Conservation (phyloP, 495 filamentous ascomycete genomes). For the Lophium mytilinum region DNA sequence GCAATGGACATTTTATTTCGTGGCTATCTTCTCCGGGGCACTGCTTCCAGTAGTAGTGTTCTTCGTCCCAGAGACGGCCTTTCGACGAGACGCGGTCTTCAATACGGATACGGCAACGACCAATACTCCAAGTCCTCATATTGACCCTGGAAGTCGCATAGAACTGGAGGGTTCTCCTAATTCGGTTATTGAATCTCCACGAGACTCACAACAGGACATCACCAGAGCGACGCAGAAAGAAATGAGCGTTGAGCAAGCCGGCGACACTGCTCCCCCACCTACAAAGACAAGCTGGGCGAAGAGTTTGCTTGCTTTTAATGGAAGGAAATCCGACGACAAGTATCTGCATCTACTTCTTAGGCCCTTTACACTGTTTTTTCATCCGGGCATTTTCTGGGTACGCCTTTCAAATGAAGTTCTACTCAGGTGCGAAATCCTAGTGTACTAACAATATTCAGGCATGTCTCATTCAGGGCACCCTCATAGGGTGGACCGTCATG, state of each 20-base stretch:
- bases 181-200: not conserved
- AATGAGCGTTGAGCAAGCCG: not conserved
- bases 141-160: not conserved
- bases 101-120: conserved; percentile 41
- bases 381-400: conserved; percentile 77
- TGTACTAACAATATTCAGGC: conserved; percentile 34
- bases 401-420: conserved; percentile 7
- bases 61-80: conserved; percentile 83
- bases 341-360: conserved; percentile 54
- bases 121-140: no score
- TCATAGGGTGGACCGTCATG: conserved; percentile 93
- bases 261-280: not conserved
- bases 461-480: conserved; percentile 78
- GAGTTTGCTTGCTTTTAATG: conserved; percentile 63
- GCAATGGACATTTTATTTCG: conserved; percentile 45
- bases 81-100: conserved; percentile 51
- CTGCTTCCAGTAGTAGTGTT: conserved; percentile 45
- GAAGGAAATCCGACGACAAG: conserved; percentile 61
- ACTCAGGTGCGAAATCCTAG: not conserved
- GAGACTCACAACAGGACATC: not conserved
- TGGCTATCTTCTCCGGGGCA: conserved; percentile 38
- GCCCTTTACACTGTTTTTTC: conserved; percentile 59
- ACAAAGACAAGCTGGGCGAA: conserved; percentile 11
- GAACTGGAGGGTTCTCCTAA: not conserved
- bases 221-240: conserved; percentile 4